A percentile compares a stretch with the other conserved stretches of the same genome.
Evolutionary conservation across 2,329 filamentous ascomycete genomes (phyloP).

Genomic region (Aspergillus sp.): DNA sequence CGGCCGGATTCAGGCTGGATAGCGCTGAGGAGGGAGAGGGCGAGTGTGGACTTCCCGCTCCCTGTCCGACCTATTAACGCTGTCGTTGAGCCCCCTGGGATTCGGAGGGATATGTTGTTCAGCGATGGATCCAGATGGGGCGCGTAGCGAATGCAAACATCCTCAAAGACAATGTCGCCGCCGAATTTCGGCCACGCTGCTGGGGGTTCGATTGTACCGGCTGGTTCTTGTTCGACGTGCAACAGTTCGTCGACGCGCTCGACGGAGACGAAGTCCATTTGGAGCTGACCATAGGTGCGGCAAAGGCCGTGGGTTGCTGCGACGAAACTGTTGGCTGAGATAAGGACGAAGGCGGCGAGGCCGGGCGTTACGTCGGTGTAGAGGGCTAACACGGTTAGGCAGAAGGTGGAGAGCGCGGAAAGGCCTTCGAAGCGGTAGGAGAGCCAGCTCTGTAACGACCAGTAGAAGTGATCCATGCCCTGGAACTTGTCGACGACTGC

Average conservation of each 20-base stretch:
- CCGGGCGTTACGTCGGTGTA: slow-evolving; percentile 76
- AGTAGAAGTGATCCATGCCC: slow-evolving; percentile 96
- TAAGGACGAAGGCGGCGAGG: slow-evolving; percentile 80
- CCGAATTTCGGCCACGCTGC: slow-evolving; percentile 75
- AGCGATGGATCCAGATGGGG: slow-evolving; percentile 76
- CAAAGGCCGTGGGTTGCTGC: slow-evolving; percentile 74
- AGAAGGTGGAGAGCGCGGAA: slow-evolving; percentile 73
- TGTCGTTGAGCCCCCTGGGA: slow-evolving; percentile 77
- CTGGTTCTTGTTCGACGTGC: slow-evolving; percentile 74
- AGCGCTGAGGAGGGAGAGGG: slow-evolving; percentile 63
- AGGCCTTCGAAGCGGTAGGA: slow-evolving; percentile 76
- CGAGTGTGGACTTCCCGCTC: slow-evolving; percentile 81
- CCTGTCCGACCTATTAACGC: slow-evolving; percentile 80
- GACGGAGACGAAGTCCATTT: slow-evolving; percentile 91
- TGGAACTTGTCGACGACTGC: slow-evolving; percentile 85
- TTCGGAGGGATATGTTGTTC: slow-evolving; percentile 68
- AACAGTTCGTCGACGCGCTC: slow-evolving; percentile 84
- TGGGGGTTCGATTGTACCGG: slow-evolving; percentile 70
- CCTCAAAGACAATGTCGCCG: slow-evolving; percentile 75
- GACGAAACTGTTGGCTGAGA: slow-evolving; percentile 69
- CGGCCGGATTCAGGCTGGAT: slow-evolving; percentile 58
- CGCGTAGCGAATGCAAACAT: slow-evolving; percentile 79
- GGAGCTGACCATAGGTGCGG: slow-evolving; percentile 78
- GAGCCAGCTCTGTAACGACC: slow-evolving; percentile 84
- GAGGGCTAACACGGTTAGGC: slow-evolving; percentile 74